Evolutionary conservation across 371 early-diverging fungal species (phyloP).

Genomic region (Batkoa obscura): DNA sequence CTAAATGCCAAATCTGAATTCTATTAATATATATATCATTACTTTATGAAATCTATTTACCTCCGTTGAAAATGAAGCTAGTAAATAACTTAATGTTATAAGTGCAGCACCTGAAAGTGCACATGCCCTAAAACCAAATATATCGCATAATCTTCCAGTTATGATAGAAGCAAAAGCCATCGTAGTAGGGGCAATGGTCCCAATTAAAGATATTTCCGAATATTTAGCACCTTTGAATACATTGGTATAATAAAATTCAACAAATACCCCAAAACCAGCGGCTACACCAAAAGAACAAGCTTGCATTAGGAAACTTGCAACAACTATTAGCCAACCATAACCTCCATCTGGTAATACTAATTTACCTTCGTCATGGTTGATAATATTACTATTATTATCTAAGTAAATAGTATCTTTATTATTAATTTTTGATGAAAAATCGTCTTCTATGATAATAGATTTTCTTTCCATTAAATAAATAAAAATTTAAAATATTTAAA

Average conservation of each 20-base stretch:
- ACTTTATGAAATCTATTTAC: too few relatives aligned
- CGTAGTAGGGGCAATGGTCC: neutral
- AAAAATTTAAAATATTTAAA: too few relatives aligned
- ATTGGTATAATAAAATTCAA: neutral
- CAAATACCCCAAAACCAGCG: conserved; percentile 4
- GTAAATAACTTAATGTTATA: neutral
- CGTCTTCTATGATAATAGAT: too few relatives aligned
- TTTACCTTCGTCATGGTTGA: too few relatives aligned
- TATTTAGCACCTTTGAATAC: neutral
- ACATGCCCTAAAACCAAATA: neutral
- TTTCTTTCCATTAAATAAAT: too few relatives aligned
- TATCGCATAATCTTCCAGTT: conserved; percentile 2
- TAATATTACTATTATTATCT: too few relatives aligned
- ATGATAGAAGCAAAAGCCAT: conserved; percentile 2
- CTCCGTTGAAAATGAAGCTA: conserved; percentile 1
- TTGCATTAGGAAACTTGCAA: conserved; percentile 17
- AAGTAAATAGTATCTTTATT: too few relatives aligned
- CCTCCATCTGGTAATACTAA: conserved; percentile 10
- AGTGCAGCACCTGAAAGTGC: neutral
- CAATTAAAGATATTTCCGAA: neutral
- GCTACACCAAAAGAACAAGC: conserved; percentile 9
- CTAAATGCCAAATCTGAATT: conserved; percentile 27
- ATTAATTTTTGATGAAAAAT: too few relatives aligned
- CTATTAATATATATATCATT: neutral
- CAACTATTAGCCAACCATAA: conserved; percentile 22